These are phyloP conservation scores for Epichloe baconii DNA, from an alignment of 2,329 filamentous ascomycete genomes.

Conservation along the genomic window DNA sequence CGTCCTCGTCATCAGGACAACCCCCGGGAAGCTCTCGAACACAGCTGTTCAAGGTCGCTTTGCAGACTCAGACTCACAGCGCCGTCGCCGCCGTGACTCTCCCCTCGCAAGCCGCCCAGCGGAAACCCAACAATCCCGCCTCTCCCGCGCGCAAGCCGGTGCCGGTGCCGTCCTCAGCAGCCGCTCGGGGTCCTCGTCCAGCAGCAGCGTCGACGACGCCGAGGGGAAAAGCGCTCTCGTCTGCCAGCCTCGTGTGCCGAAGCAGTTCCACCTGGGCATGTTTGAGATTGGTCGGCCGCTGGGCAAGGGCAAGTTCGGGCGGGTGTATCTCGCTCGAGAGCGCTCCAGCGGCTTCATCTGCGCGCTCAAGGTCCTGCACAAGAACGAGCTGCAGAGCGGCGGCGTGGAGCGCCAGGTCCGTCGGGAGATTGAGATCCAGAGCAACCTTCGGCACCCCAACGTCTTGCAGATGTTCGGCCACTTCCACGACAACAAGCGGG, in stretches of 20 bases:
- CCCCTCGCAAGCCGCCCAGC: conserved; percentile 52
- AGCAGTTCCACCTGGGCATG: conserved; percentile 37
- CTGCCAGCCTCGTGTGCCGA: conserved; percentile 3
- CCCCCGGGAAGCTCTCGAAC: conserved; percentile 49
- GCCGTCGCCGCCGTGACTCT: conserved; percentile 53
- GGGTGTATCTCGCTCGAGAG: conserved; percentile 59
- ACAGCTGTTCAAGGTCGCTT: conserved; percentile 73
- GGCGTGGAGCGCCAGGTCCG: conserved; percentile 58
- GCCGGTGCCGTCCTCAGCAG: conserved; percentile 23
- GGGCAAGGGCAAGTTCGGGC: conserved; percentile 61
- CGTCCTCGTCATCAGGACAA: conserved; percentile 24
- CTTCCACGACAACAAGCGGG: conserved; percentile 59
- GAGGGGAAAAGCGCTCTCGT: background rate
- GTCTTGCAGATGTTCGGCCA: conserved; percentile 51
- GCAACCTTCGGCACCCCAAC: conserved; percentile 57
- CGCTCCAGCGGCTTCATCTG: conserved; percentile 55
- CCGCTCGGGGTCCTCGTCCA: conserved; percentile 24
- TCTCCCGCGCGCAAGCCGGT: conserved; percentile 41
- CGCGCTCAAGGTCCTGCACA: conserved; percentile 60
- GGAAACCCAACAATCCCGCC: conserved; percentile 30
- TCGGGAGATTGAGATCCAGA: conserved; percentile 62
- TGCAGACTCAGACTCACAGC: conserved; percentile 65
- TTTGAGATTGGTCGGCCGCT: conserved; percentile 64
- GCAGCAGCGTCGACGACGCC: conserved; percentile 41
- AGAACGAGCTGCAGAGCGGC: conserved; percentile 53